phyloP scores from a whole-genome alignment of 805 yeast genomes.

The Starmerella bombi region DNA sequence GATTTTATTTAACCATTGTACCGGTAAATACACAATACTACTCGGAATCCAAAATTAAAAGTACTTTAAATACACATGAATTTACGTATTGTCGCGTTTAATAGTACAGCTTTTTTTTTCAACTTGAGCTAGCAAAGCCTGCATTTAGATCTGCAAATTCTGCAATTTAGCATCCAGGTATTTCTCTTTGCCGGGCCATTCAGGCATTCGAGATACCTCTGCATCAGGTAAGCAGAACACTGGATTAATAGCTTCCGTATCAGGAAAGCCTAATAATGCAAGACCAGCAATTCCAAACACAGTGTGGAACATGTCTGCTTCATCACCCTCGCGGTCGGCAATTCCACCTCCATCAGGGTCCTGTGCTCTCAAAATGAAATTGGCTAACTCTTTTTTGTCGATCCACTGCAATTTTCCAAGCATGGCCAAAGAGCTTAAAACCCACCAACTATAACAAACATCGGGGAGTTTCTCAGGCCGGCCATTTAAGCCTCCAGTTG shows the following conservation, averaged over 20 bases:
- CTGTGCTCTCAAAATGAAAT: constrained; percentile 65
- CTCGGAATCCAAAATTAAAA: no score
- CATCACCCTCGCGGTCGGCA: constrained; percentile 82
- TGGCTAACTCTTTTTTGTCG: constrained; percentile 45
- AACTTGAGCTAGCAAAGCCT: not conserved
- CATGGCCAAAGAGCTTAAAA: constrained; percentile 58
- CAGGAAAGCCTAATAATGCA: constrained; percentile 53
- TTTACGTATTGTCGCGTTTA: no score
- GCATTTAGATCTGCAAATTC: not conserved
- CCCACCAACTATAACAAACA: constrained; percentile 99
- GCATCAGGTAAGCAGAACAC: constrained; percentile 63
- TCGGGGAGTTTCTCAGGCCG: constrained; percentile 93
- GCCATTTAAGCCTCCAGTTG: constrained; percentile 86
- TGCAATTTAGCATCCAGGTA: not conserved
- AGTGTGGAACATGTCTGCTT: constrained; percentile 87
- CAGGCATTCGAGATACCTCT: constrained; percentile 5
- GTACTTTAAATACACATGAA: no score
- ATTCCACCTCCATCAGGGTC: constrained; percentile 75
- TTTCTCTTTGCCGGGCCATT: constrained; percentile 11
- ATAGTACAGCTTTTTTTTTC: no score
- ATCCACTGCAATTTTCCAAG: constrained; percentile 63
- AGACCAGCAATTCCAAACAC: constrained; percentile 81
- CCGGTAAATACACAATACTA: no score
- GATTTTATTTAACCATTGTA: no score
- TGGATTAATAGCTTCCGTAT: constrained; percentile 61